Conservation (phyloP, 2,329 filamentous ascomycete genomes). For the Myriosclerotinia duriaeana region DNA sequence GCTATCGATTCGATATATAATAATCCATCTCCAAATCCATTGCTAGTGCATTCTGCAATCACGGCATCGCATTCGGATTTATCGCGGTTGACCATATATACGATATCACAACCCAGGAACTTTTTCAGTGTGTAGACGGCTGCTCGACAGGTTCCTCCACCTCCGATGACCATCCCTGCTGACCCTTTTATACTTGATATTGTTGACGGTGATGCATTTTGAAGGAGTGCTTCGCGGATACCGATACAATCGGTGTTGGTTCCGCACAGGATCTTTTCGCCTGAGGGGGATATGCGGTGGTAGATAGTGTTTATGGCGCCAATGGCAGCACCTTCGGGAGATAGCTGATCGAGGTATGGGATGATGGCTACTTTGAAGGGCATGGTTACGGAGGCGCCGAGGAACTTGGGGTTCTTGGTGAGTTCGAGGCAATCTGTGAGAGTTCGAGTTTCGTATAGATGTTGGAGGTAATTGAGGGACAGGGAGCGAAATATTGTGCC, state of each 20-base stretch:
- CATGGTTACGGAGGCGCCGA: constrained; percentile 76
- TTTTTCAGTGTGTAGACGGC: constrained; percentile 73
- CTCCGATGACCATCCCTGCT: constrained; percentile 72
- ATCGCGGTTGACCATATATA: constrained; percentile 80
- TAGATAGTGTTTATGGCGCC: constrained; percentile 82
- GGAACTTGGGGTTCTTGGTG: constrained; percentile 58
- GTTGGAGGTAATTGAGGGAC: constrained; percentile 52
- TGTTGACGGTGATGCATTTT: constrained; percentile 50
- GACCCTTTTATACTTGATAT: constrained; percentile 53
- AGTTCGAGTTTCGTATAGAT: constrained; percentile 53
- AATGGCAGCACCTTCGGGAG: constrained; percentile 68
- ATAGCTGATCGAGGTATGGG: constrained; percentile 69
- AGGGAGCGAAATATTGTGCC: constrained; percentile 53
- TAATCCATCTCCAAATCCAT: constrained; percentile 60
- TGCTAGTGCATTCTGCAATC: constrained; percentile 59
- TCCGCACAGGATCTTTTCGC: constrained; percentile 55
- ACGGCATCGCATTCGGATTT: constrained; percentile 64
- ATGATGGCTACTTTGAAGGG: constrained; percentile 79
- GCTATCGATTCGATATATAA: constrained; percentile 59
- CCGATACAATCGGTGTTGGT: constrained; percentile 82
- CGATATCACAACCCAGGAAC: constrained; percentile 64
- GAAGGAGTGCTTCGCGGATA: constrained; percentile 68
- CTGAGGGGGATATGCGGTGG: constrained; percentile 47
- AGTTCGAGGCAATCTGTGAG: constrained; percentile 52
- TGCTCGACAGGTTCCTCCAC: constrained; percentile 74